Evolutionary conservation across 1,284 basidiomycete species (phyloP), one percentile per base, ranked within the genome.

Genomic region (Cutaneotrichosporon spelunceum): DNA sequence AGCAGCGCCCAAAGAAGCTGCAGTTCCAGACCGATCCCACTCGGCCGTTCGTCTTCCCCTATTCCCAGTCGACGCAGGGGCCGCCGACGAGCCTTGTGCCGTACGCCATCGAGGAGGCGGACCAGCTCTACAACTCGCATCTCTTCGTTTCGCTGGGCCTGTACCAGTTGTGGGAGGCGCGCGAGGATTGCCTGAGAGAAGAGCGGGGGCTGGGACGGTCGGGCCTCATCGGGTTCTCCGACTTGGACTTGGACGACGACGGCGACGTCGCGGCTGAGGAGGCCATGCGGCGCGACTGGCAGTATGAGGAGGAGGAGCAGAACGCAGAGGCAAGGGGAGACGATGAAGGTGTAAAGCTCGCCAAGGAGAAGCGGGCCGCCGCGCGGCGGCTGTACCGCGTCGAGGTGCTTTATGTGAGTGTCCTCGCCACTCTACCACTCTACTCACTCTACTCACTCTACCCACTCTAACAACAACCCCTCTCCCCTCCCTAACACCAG

Each of bases 21-120:
- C 94, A 97, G 74, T 99, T 93, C 78, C 96, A 99, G 78, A 99
- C 96, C 0, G 96, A 99, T 76, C 96, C 96, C 74, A 87, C 82
- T 34, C 84, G 91, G 9, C 96, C 96, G 1, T 99, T 99, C 75
- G 82, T 99, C 60, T 93, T 99, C 74, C 96, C 96, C 0, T 99
- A 96, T 76, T 91, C 92, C 14, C 75, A 84, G 82, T 55, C 83
- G 79, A 59, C 78, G 64, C 64, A 59, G 7, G 65, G 62, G 30
- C 78, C 69, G 26, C 72, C 77, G 1, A 52, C 67, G 0, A 72
- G 76, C 3, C 81, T 91, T 11, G 91, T 98, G 1, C 96, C 96
- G 1, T 92, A 88, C 74, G 92, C 93, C 13, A 94, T 99, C 66
- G 91, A 93, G 56, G 96, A 99, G 77, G 96, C 96, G 1, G 91